Evolutionary conservation across 257 asterid species (phyloP).

Genomic region (Scutellaria galericulata): DNA sequence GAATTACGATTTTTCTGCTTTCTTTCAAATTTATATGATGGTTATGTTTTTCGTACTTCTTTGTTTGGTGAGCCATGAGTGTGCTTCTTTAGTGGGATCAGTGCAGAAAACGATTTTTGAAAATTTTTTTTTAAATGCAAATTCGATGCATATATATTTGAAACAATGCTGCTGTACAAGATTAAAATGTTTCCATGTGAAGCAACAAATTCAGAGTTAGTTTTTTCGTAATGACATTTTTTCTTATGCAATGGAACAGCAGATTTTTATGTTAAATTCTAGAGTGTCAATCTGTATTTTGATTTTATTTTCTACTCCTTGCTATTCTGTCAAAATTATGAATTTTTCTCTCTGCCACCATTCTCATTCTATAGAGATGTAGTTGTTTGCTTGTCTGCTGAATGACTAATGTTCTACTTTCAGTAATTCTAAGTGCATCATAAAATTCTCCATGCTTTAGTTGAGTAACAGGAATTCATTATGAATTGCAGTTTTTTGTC

Average conservation of each 20-base stretch:
- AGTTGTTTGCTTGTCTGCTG: slow-evolving; percentile 8
- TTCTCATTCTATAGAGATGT: background rate
- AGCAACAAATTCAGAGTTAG: background rate
- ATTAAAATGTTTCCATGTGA: background rate
- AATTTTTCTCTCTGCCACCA: background rate
- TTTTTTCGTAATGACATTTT: background rate
- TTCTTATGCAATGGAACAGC: background rate
- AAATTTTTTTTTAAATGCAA: background rate
- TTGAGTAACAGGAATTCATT: background rate
- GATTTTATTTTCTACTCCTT: background rate
- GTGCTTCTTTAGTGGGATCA: background rate
- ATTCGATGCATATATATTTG: background rate
- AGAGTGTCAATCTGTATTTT: background rate
- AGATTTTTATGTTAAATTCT: background rate
- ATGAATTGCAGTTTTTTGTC: background rate
- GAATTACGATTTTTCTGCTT: background rate
- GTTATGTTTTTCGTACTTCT: background rate
- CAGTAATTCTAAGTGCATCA: background rate
- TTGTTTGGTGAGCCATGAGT: background rate
- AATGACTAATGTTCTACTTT: background rate
- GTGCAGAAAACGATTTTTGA: background rate
- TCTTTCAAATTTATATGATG: background rate
- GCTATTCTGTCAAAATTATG: slow-evolving; percentile 7
- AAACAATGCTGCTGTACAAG: background rate
- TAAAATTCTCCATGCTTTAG: background rate